Percentiles rank a stretch among this genome's conserved stretches.
These are phyloP conservation scores for Scytalidium lignicola DNA, from an alignment of 2,329 filamentous ascomycete genomes.

Conservation along the genomic window DNA sequence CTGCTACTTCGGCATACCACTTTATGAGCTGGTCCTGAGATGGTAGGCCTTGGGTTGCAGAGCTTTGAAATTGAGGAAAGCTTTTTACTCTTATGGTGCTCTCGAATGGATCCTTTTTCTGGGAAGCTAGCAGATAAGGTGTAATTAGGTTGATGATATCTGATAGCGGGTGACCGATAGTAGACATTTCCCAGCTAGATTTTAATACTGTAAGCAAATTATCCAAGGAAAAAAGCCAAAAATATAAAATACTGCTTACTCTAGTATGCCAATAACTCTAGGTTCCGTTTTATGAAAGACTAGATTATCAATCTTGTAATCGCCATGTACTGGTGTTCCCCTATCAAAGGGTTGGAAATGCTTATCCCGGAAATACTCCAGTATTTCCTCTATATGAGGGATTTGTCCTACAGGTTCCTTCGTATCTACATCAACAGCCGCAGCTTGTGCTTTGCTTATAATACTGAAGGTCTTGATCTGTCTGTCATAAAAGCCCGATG, in stretches of 20 bases:
- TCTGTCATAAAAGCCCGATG: slow-evolving; percentile 73
- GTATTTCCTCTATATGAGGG: slow-evolving; percentile 76
- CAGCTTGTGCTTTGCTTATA: slow-evolving; percentile 74
- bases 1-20: slow-evolving; percentile 65
- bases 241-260: slow-evolving; percentile 48
- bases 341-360: slow-evolving; percentile 70
- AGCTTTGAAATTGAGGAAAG: slow-evolving; percentile 31
- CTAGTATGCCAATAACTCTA: slow-evolving; percentile 84
- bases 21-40: slow-evolving; percentile 49
- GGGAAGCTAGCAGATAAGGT: slow-evolving; percentile 33
- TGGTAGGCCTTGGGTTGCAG: slow-evolving; percentile 50
- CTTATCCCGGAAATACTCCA: slow-evolving; percentile 69
- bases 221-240: neutral
- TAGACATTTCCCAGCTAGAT: slow-evolving; percentile 89
- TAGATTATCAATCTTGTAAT: slow-evolving; percentile 93
- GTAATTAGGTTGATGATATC: slow-evolving; percentile 77
- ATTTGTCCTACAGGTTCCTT: slow-evolving; percentile 72
- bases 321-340: slow-evolving; percentile 80
- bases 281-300: slow-evolving; percentile 87
- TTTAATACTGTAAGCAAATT: slow-evolving; percentile 1
- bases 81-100: slow-evolving; percentile 26
- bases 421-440: slow-evolving; percentile 71
- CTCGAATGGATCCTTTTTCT: slow-evolving; percentile 22
- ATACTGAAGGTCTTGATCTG: slow-evolving; percentile 79
- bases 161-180: slow-evolving; percentile 89